Evolutionary conservation across 1,139 yeast genomes (phyloP), one percentile per base, ranked within the genome.

Genomic region (Saccharomyces hybrid): DNA sequence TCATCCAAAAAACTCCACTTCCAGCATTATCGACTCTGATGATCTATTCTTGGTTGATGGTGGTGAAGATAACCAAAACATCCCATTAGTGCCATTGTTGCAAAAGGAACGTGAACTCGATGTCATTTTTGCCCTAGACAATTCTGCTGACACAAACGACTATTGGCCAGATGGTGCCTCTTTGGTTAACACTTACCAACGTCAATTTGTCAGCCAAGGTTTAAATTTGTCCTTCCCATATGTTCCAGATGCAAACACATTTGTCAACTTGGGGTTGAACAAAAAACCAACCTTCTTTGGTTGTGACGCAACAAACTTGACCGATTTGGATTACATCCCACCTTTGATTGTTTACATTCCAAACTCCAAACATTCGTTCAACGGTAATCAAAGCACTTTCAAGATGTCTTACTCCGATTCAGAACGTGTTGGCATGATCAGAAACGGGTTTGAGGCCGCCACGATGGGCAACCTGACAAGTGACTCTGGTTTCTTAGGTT

Each of bases 131-230:
- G 95, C 95, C 0, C 83, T 82, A 66, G 98, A 90, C 67, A 87
- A 86, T 71, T 82, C 90, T n/a, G 93, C 88, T 47, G 96, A 90
- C 63, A 83, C 93, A 0, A 71, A 73, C 12, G 70, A 75, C 47
- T 72, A 69, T 57, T 87, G 93, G 89, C 96, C 96, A 47, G 80
- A 85, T 65, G 96, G 96, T 53, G 72, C 86, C 1, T 81, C 96
- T 0, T 68, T 88, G 51, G 79, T 80, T 29, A 73, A 75, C 34
- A 81, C 90, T 6, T 88, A 83, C 65, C 77, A 81, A 63, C 81
- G 97, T 64, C 91, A 85, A 71, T 86, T 87, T 66, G 72, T 74
- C 19, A 34, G 67, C 3, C 85, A 82, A 67, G 89, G 86, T 24
- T 79, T 44, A 24, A 48, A 48, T 32, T 80, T 86, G 16, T 71